A percentile compares a stretch with the other conserved stretches of the same genome.
Conservation (phyloP, 2,329 filamentous ascomycete genomes). For the Alternaria sp. region DNA sequence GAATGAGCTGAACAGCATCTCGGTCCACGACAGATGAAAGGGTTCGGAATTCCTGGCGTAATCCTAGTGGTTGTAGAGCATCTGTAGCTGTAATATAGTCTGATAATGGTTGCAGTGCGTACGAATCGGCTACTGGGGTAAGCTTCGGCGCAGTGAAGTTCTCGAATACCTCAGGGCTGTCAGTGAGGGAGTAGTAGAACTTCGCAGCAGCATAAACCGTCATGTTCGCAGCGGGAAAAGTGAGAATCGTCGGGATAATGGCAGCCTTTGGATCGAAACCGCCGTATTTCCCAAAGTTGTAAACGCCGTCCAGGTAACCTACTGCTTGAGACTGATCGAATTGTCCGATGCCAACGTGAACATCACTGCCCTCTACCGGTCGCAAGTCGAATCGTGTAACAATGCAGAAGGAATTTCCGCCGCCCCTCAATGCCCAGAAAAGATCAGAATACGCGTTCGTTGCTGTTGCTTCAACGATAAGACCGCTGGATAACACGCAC, state of each 20-base stretch:
- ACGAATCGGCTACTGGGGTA: conserved; percentile 25
- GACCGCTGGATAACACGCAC: conserved; percentile 39
- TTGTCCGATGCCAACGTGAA: conserved; percentile 29
- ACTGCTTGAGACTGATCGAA: conserved; percentile 21
- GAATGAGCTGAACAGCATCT: conserved; percentile 25
- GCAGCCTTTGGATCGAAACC: conserved; percentile 32
- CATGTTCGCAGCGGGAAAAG: conserved; percentile 22
- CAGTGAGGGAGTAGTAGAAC: conserved; percentile 32
- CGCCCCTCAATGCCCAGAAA: conserved; percentile 45
- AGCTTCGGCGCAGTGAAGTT: conserved; percentile 35
- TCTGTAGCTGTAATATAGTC: conserved; percentile 25
- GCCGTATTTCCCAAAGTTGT: conserved; percentile 31
- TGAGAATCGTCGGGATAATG: conserved; percentile 31
- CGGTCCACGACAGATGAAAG: conserved; percentile 28
- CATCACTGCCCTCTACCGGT: conserved; percentile 15
- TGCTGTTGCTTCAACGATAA: conserved; percentile 32
- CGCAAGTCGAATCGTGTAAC: conserved; percentile 32
- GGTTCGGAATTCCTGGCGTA: conserved; percentile 30
- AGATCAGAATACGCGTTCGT: conserved; percentile 39
- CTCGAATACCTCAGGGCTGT: conserved; percentile 25
- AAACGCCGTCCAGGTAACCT: conserved; percentile 33
- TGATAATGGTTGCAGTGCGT: conserved; percentile 22
- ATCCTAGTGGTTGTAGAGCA: conserved; percentile 20
- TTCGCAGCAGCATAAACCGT: conserved; percentile 29
- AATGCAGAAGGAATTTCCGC: conserved; percentile 38